phyloP scores from a whole-genome alignment of 2,329 filamentous ascomycete genomes.

The Lecanicillium sp. region DNA sequence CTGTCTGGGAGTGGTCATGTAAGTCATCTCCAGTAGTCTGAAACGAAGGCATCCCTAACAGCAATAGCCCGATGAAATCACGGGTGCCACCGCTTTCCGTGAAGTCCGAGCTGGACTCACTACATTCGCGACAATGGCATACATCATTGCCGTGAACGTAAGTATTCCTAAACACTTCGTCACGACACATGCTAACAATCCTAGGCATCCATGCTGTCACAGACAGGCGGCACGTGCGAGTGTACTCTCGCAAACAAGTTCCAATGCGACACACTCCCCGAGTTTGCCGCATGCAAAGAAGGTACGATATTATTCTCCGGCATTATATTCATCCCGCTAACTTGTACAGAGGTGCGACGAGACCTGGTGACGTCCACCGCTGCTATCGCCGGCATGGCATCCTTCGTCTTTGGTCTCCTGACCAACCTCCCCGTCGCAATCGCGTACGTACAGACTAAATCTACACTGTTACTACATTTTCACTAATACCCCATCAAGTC shows the following conservation, averaged over 20 bases:
- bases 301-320: conserved; percentile 27
- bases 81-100: conserved; percentile 64
- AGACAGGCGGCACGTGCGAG: conserved; percentile 71
- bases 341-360: conserved; percentile 52
- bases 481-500: conserved; percentile 34
- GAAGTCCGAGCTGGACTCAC: conserved; percentile 76
- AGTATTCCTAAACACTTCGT: conserved; percentile 18
- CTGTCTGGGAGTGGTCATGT: conserved; percentile 65
- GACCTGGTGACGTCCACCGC: conserved; percentile 80
- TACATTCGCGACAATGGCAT: conserved; percentile 77
- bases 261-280: conserved; percentile 42
- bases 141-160: conserved; percentile 72
- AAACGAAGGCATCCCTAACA: background rate
- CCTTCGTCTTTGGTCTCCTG: conserved; percentile 70
- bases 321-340: conserved; percentile 8
- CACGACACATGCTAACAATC: conserved; percentile 8
- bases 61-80: conserved; percentile 57
- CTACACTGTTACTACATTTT: background rate
- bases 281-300: conserved; percentile 42
- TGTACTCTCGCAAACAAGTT: conserved; percentile 45
- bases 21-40: conserved; percentile 23
- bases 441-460: conserved; percentile 48
- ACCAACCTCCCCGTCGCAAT: conserved; percentile 75
- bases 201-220: conserved; percentile 65
- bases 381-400: conserved; percentile 69